These are phyloP conservation scores for Echinosophora koreensis DNA, from an alignment of 306 rosid species.

Conservation along the genomic window DNA sequence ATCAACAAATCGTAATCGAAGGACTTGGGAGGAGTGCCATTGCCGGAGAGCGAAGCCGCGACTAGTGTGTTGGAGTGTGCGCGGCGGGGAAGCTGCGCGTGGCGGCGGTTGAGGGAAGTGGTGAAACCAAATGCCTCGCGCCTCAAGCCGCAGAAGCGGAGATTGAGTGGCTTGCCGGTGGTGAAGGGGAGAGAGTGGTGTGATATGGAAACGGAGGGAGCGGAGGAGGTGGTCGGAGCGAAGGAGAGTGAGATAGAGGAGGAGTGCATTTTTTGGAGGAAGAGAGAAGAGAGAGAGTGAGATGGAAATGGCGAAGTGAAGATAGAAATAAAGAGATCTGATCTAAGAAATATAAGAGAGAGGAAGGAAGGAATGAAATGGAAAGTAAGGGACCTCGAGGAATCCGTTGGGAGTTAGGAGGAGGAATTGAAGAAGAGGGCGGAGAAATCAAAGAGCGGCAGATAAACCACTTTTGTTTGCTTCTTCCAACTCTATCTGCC, in stretches of 20 bases:
- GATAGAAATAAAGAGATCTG: neutral
- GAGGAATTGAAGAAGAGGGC: constrained; percentile 47
- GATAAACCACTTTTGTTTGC: constrained; percentile 56
- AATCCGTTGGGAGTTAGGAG: constrained; percentile 66
- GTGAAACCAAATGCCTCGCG: constrained; percentile 66
- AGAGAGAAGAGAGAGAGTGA: constrained; percentile 29
- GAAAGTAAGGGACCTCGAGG: constrained; percentile 55
- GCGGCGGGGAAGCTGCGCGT: constrained; percentile 40
- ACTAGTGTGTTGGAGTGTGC: constrained; percentile 48
- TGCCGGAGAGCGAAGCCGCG: constrained; percentile 63
- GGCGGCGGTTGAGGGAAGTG: constrained; percentile 52
- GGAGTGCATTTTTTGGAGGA: constrained; percentile 71
- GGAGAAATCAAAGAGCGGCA: constrained; percentile 78
- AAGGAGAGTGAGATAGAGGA: constrained; percentile 75
- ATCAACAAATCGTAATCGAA: constrained; percentile 92
- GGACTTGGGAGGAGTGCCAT: constrained; percentile 76
- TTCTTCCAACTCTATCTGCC: neutral
- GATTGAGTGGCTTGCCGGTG: constrained; percentile 56
- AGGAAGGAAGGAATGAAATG: neutral
- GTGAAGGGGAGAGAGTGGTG: constrained; percentile 36
- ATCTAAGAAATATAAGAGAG: neutral
- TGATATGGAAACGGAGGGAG: constrained; percentile 63
- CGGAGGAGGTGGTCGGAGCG: constrained; percentile 58
- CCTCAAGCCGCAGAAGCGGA: constrained; percentile 87
- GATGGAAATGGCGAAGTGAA: neutral